Base-by-base conservation (phyloP, 2,329 filamentous ascomycete species). In the Xylaria hypoxylon region DNA sequence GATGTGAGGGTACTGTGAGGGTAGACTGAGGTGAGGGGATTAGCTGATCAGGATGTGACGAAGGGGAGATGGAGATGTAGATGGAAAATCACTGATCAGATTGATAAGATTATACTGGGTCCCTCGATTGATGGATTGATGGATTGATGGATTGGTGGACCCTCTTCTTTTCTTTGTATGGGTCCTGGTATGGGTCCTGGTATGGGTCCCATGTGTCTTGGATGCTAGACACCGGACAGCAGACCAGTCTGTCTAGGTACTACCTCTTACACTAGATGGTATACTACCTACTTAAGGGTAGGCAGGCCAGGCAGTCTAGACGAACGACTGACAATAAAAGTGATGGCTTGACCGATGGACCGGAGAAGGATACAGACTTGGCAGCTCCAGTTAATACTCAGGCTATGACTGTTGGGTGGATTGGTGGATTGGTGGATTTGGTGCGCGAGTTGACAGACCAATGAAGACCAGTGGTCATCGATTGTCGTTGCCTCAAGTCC, bases 61-160 rank as follows among this genome's bases (percentile, higher is more conserved):
- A 24, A 24, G 28, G 11, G 22, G 64, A 55, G 52, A 56, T 52
- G 59, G 62, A 62, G 65, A 59, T 57, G 68, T 65, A 55, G 70
- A 69, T 70, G 70, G 70, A 69, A 72, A 73, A 73, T 68, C 70
- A 76, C 76, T 78, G 76, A 78, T 78, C 76, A 77, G 76, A 78
- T 78, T 78, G 76, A 78, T 78, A 77, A 78, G 76, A 78, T 78
- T 77, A 78, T 72, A 70, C 66, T 71, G 71, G 71, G 70, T 59
- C 35, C 63, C 71, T 65, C 35, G 15, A 8, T 38, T 40, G 51
- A 38, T 15, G 35, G 35, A 38, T 38, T 38, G 35, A 38, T 26
- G 31, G 13, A 8, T 38, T 40, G 51, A 38, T 15, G 35, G 35
- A 38, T 38, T 38, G 35, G 15, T 26, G 31, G 31, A 15, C 10